Evolutionary conservation across 805 yeast genomes (phyloP).

Genomic region (Ogataea nitratoaversa): DNA sequence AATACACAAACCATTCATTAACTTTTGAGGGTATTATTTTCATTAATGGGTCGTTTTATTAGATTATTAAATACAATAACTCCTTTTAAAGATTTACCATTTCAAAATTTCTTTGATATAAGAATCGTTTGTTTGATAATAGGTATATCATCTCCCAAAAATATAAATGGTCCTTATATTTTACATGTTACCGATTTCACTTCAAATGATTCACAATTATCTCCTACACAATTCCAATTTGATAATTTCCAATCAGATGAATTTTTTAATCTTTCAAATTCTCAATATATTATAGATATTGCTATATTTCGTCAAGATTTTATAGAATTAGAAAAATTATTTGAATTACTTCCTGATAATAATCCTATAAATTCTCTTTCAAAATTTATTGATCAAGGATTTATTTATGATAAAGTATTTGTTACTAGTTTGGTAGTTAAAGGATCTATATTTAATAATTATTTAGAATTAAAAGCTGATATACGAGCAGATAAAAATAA

Average conservation of each 20-base stretch:
- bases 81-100: slow-evolving; percentile 5
- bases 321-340: neutral
- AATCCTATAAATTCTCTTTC: neutral
- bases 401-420: neutral
- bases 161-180: slow-evolving; percentile 10
- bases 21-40: too few species aligned
- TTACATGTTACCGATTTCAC: slow-evolving; percentile 22
- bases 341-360: neutral
- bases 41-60: too few species aligned
- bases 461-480: neutral
- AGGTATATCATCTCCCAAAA: slow-evolving; percentile 15
- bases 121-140: slow-evolving; percentile 16
- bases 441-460: neutral
- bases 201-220: neutral
- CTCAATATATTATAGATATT: neutral
- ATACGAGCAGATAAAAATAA: neutral
- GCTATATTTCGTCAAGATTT: neutral
- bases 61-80: neutral
- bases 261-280: too few species aligned
- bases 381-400: neutral
- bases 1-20: too few species aligned
- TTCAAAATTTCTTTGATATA: slow-evolving; percentile 3
- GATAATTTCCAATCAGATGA: neutral
- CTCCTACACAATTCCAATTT: neutral
- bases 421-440: neutral